These are phyloP conservation scores for Artemisia argyi DNA, from an alignment of 129 eudicot species.

Conservation along the genomic window DNA sequence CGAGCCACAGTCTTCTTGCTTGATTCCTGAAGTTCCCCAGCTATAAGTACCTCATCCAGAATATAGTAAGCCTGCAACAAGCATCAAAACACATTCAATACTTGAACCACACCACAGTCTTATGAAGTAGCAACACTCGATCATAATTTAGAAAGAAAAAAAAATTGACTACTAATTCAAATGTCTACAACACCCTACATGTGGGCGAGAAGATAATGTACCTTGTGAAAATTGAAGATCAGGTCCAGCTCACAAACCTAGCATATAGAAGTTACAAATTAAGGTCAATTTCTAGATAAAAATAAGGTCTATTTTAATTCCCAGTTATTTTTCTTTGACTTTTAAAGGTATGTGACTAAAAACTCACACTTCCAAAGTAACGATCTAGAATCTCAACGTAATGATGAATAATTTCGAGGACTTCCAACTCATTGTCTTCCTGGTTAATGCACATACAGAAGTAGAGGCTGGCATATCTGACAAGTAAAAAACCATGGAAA, in stretches of 20 bases:
- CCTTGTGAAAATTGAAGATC: slow-evolving; percentile 95
- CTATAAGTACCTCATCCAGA: slow-evolving; percentile 85
- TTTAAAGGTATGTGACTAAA: slow-evolving; percentile 4
- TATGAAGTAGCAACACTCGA: slow-evolving; percentile 1
- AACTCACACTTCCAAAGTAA: slow-evolving; percentile 91
- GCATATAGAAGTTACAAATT: slow-evolving; percentile 21
- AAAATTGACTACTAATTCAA: background rate
- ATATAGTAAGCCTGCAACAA: slow-evolving; percentile 82
- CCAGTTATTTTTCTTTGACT: background rate
- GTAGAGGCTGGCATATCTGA: slow-evolving; percentile 94
- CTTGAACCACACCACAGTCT: background rate
- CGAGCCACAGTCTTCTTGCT: slow-evolving; percentile 95
- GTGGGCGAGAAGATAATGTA: slow-evolving; percentile 28
- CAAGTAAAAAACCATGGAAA: slow-evolving; percentile 7
- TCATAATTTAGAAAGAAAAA: background rate
- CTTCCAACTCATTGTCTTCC: slow-evolving; percentile 90
- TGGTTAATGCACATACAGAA: slow-evolving; percentile 96
- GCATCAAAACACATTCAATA: background rate
- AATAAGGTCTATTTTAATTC: background rate
- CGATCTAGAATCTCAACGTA: slow-evolving; percentile 89
- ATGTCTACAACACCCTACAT: background rate
- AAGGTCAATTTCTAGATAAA: slow-evolving; percentile 1
- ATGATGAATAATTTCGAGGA: slow-evolving; percentile 92
- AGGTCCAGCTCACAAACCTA: slow-evolving; percentile 96
- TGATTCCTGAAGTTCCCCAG: slow-evolving; percentile 98